Conservation (phyloP, 768 basidiomycete genomes). For the Amylocystis lapponica region DNA sequence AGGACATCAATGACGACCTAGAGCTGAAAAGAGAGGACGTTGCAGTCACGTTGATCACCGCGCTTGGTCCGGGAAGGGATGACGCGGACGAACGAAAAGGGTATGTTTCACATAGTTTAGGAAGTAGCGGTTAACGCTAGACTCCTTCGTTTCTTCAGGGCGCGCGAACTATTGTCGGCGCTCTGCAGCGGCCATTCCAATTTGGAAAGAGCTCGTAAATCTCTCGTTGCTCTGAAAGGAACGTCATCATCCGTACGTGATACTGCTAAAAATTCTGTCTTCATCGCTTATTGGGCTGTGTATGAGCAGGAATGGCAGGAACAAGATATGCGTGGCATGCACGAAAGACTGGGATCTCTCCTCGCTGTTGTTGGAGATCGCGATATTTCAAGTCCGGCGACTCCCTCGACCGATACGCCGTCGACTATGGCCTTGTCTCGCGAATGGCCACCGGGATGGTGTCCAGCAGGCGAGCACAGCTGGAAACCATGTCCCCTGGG, state of each 20-base stretch:
- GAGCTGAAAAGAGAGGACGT: conserved; percentile 38
- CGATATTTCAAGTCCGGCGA: too few relatives aligned
- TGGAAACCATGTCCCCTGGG: conserved; percentile 75
- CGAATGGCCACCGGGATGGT: conserved; percentile 46
- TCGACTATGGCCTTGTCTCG: neutral
- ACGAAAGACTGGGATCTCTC: conserved; percentile 41
- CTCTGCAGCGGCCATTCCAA: conserved; percentile 31
- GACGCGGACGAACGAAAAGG: conserved; percentile 18
- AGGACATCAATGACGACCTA: conserved; percentile 28
- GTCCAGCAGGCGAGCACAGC: conserved; percentile 33
- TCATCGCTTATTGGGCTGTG: neutral
- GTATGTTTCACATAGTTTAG: conserved; percentile 23
- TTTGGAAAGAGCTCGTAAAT: conserved; percentile 9
- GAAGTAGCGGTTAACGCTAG: neutral
- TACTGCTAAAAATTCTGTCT: neutral
- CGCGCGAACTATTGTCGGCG: conserved; percentile 33
- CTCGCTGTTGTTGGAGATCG: conserved; percentile 15
- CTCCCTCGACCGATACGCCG: neutral
- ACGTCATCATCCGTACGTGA: neutral
- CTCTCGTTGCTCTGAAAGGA: conserved; percentile 5
- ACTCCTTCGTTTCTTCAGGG: conserved; percentile 9
- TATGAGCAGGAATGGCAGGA: conserved; percentile 43
- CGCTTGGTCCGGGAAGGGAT: conserved; percentile 36
- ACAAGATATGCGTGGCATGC: conserved; percentile 49
- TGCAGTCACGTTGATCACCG: conserved; percentile 40